Evolutionary conservation across 2,329 filamentous ascomycete species (phyloP), one percentile per base, ranked within the genome.

Genomic region (Colletotrichum scovillei): DNA sequence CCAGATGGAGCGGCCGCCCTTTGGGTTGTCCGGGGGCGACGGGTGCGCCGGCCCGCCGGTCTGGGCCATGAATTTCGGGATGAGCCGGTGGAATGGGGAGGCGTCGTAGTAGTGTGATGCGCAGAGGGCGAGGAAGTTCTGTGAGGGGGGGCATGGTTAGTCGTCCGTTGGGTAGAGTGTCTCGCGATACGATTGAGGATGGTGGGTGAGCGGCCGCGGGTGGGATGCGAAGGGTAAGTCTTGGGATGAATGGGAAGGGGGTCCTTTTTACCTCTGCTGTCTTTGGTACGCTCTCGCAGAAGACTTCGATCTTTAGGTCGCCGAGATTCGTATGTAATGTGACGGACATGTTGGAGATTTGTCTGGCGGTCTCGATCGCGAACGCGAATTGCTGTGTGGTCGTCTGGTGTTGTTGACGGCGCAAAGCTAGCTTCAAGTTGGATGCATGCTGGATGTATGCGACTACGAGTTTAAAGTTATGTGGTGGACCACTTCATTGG

Each of bases 231-330:
- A 14, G 57, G 57, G 56, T 24, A 26, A 35, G 19, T 49, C 19
- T 49, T 11, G 16, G 42, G 42, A 49, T 9, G 42, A 49, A n/a
- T 49, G 58, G 53, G 38, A 46, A 46, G 49, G 42, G 42, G n/a
- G 38, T 14, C 11, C 64, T 32, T 32, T 85, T 69, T 85, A 93
- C 93, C 85, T 98, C 94, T 75, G 95, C 93, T 0, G 97, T 98
- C 82, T 96, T 95, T 75, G 97, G 97, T 38, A 97, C 95, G 78
- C 94, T 92, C 82, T 98, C 95, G 86, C 96, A 98, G 86, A 98
- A 98, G 77, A 99, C 88, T 83, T 98, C 97, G 78, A 98, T 90
- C 86, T 98, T 99, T 81, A 99, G 89, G 84, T 97, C 93, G 81
- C 97, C 97, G 66, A 93, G 89, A 63, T 92, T 94, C 63, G 97